Evolutionary conservation across 805 yeast genomes (phyloP).

Genomic region (Saccharomycopsis fibuligera): DNA sequence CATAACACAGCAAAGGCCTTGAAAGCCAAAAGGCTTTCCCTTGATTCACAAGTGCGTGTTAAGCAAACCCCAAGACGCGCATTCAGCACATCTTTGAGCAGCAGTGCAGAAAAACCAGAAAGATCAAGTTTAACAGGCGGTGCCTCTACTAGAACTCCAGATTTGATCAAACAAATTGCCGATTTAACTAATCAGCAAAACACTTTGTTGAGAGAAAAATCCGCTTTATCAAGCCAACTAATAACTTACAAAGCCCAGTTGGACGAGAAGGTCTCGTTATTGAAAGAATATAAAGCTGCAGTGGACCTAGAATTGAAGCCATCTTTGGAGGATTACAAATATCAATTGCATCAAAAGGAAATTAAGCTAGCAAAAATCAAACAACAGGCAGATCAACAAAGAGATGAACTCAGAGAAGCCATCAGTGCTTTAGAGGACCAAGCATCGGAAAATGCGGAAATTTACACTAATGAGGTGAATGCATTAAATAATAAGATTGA

Average conservation of each 20-base stretch:
- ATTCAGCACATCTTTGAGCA: background rate
- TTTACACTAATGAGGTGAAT: slow-evolving; percentile 41
- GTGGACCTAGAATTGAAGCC: slow-evolving; percentile 42
- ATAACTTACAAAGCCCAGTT: slow-evolving; percentile 28
- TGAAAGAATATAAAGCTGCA: slow-evolving; percentile 42
- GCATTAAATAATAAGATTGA: slow-evolving; percentile 22
- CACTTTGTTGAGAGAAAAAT: slow-evolving; percentile 9
- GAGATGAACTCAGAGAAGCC: slow-evolving; percentile 53
- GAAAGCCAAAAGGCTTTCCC: slow-evolving; percentile 7
- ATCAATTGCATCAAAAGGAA: slow-evolving; percentile 39
- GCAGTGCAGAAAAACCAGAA: background rate
- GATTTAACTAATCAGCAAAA: slow-evolving; percentile 8
- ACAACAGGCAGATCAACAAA: slow-evolving; percentile 42
- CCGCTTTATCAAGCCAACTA: slow-evolving; percentile 7
- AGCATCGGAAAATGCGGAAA: slow-evolving; percentile 47
- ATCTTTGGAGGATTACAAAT: slow-evolving; percentile 40
- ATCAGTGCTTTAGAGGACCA: slow-evolving; percentile 49
- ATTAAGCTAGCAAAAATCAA: slow-evolving; percentile 41
- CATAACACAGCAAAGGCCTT: background rate
- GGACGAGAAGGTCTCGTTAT: slow-evolving; percentile 38
- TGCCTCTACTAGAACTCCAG: background rate
- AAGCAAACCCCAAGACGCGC: slow-evolving; percentile 2
- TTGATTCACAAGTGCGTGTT: slow-evolving; percentile 9
- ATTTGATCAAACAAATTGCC: background rate
- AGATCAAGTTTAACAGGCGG: background rate